phyloP scores from a whole-genome alignment of 192 early-diverging fungal genomes.

The Thoreauomyces humboldtii region DNA sequence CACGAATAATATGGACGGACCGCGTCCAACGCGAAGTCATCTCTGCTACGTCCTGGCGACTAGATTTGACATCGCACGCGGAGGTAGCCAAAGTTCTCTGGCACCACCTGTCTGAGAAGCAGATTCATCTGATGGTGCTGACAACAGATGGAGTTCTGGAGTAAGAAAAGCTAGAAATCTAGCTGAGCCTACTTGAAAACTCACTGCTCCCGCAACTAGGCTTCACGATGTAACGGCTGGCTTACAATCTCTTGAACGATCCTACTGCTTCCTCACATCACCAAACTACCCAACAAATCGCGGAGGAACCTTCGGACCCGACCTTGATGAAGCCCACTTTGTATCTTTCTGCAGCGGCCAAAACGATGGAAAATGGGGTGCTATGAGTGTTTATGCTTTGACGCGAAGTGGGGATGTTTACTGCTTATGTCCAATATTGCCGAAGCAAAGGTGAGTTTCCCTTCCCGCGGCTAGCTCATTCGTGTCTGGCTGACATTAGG shows the following conservation, averaged over 20 bases:
- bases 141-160: constrained; percentile 57
- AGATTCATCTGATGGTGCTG: constrained; percentile 69
- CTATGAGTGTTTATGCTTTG: constrained; percentile 67
- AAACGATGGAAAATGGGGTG: constrained; percentile 58
- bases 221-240: constrained; percentile 63
- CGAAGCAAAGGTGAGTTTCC: constrained; percentile 50
- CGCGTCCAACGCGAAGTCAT: neutral
- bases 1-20: constrained; percentile 13
- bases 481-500: no score
- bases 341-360: constrained; percentile 49
- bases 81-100: constrained; percentile 62
- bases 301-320: constrained; percentile 32
- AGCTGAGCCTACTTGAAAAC: neutral
- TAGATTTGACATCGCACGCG: neutral
- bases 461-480: neutral
- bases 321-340: constrained; percentile 39
- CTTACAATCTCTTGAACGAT: constrained; percentile 66
- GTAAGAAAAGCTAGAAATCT: neutral
- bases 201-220: constrained; percentile 27
- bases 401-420: constrained; percentile 71
- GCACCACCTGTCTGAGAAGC: constrained; percentile 74
- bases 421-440: constrained; percentile 75
- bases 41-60: neutral
- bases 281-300: constrained; percentile 11
- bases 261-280: constrained; percentile 45